Conservation (phyloP, 1,284 basidiomycete genomes). For the Papiliotrema laurentii region DNA sequence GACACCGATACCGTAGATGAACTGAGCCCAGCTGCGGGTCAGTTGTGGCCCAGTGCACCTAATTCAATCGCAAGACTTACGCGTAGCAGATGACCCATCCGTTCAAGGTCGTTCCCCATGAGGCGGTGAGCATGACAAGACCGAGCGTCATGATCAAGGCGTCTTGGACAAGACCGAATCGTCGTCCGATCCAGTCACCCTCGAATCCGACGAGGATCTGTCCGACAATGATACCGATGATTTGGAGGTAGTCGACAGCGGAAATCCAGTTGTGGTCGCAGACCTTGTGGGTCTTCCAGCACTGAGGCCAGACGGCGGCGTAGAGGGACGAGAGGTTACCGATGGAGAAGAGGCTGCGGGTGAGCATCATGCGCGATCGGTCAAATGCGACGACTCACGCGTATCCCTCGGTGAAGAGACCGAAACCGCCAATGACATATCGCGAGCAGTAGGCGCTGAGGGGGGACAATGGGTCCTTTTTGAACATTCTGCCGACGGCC, state of each 20-base stretch:
- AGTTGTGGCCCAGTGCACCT: background rate
- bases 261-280: conserved; percentile 52
- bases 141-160: conserved; percentile 50
- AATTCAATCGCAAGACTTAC: conserved; percentile 1
- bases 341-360: conserved; percentile 53
- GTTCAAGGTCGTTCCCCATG: conserved; percentile 53
- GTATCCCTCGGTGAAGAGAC: conserved; percentile 54
- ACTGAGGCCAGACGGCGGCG: conserved; percentile 52
- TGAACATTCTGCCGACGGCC: conserved; percentile 52
- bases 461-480: conserved; percentile 51
- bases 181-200: conserved; percentile 56
- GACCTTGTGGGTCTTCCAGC: conserved; percentile 50
- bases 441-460: conserved; percentile 50
- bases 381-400: conserved; percentile 19
- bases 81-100: conserved; percentile 58
- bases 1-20: conserved; percentile 53
- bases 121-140: conserved; percentile 54
- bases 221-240: conserved; percentile 54
- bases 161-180: conserved; percentile 52
- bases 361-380: background rate
- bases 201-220: conserved; percentile 56
- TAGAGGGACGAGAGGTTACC: conserved; percentile 53
- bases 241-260: conserved; percentile 51
- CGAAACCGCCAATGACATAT: conserved; percentile 54
- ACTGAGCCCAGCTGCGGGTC: conserved; percentile 39